Evolutionary conservation across 371 early-diverging fungal species (phyloP), one percentile per base, ranked within the genome.

Genomic region (Sporodiniella umbellata): DNA sequence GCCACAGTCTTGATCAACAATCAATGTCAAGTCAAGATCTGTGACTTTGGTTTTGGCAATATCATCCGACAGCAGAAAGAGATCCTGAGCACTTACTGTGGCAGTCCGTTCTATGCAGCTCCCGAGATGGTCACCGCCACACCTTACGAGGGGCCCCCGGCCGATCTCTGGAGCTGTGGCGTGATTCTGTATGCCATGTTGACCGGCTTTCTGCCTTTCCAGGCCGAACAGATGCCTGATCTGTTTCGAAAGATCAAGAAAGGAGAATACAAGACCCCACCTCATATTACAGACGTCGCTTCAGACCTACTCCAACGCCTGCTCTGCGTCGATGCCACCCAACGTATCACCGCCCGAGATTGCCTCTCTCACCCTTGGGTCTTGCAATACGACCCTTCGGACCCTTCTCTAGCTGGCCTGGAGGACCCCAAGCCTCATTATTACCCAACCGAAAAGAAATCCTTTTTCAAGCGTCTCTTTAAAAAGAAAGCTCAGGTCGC

Each of bases 11-110:
- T 95, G 14, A 74, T 95, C 39, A 90, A 89, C 64, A 64, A 70
- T 45, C 60, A 86, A 33, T 66, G 70, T 39, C 81, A 82, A 50
- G 78, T 91, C 22, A 83, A 88, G 14, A 75, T 95, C 14, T 95
- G 95, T 45, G 99, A 99, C 70, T 99, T 95, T 75, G 99, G 98
- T 5, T 94, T 99, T 66, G 91, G 90, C 18, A 60, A 59, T 64
- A 54, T 52, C n/a, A 79, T 92, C 17, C 93, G 86, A 63, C 84
- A 89, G 46, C 83, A 81, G 49, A 83, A 92, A 42, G 80, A 88
- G 44, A 75, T 88, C 42, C 69, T 97, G 38, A 86, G 85, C 35
- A 99, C 98, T 1, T 98, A 94, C 64, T 99, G 98, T 54, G 98
- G 97, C 0, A 90, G 90, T 33, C 86, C 92, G 0, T 93, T 93